phyloP scores from a whole-genome alignment of 1,139 yeast species.

The Candida tetrigidarum region DNA sequence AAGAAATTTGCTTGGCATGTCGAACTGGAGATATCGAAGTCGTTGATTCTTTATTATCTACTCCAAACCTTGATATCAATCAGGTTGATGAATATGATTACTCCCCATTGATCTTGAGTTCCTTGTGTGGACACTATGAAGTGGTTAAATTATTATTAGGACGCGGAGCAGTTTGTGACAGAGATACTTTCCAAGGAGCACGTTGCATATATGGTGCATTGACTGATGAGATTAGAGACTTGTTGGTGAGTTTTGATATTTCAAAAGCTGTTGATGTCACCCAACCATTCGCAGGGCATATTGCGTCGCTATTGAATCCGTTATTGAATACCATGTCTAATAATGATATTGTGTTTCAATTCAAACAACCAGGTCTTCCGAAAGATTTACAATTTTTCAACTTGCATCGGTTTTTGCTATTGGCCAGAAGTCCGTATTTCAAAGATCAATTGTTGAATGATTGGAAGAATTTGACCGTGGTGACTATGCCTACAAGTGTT shows the following conservation, averaged over 20 bases:
- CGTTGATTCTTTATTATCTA: conserved; percentile 57
- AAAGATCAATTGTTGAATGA: conserved; percentile 23
- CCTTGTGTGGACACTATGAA: conserved; percentile 72
- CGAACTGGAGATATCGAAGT: conserved; percentile 68
- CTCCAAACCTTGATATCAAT: conserved; percentile 61
- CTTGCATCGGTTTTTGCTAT: conserved; percentile 45
- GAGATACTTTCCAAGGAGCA: conserved; percentile 82
- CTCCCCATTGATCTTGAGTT: conserved; percentile 72
- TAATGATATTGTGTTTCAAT: conserved; percentile 42
- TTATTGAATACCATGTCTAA: conserved; percentile 27
- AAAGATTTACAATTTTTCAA: conserved; percentile 21
- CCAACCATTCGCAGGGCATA: conserved; percentile 79
- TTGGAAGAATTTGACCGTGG: conserved; percentile 28
- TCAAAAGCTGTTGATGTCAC: conserved; percentile 67
- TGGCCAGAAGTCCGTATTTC: conserved; percentile 40
- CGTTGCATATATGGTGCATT: conserved; percentile 81
- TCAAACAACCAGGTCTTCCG: conserved; percentile 22
- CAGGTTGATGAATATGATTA: conserved; percentile 74
- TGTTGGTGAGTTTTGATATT: conserved; percentile 64
- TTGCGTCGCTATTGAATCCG: conserved; percentile 52
- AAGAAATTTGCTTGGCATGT: conserved; percentile 65
- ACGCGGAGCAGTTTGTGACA: conserved; percentile 76
- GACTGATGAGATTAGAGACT: conserved; percentile 63
- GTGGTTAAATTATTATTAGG: conserved; percentile 60
- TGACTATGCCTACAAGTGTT: conserved; percentile 27